Evolutionary conservation across 306 rosid species (phyloP).

Genomic region (Ochetophila trinervis): DNA sequence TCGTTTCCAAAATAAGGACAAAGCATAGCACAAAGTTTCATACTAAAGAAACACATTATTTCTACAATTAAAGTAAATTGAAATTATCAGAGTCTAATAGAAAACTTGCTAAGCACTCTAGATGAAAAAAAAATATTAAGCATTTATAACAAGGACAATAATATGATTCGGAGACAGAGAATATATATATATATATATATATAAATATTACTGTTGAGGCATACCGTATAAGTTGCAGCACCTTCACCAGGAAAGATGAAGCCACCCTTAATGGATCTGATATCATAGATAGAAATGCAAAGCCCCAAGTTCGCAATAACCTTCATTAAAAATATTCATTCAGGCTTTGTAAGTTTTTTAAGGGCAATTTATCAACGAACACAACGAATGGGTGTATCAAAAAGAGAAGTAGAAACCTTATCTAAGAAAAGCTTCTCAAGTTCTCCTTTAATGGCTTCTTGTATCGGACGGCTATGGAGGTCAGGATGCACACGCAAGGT

Average conservation of each 20-base stretch:
- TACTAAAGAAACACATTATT: too few relatives aligned
- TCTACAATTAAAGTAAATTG: too few relatives aligned
- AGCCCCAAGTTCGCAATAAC: constrained; percentile 80
- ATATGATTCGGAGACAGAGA: neutral
- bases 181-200: too few relatives aligned
- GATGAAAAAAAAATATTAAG: neutral
- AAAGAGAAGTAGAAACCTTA: constrained; percentile 38
- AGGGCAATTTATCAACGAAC: neutral
- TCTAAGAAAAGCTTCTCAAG: constrained; percentile 78
- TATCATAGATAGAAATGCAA: constrained; percentile 71
- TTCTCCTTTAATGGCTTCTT: constrained; percentile 62
- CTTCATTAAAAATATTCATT: constrained; percentile 31
- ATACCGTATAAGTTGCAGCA: constrained; percentile 72
- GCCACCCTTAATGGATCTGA: constrained; percentile 63
- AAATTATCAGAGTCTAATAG: too few relatives aligned
- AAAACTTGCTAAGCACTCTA: too few relatives aligned
- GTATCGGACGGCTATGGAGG: constrained; percentile 51
- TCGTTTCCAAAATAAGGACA: too few relatives aligned
- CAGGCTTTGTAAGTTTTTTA: neutral
- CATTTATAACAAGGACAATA: neutral
- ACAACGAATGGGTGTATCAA: neutral
- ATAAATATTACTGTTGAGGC: neutral
- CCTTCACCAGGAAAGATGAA: constrained; percentile 70
- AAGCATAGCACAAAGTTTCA: too few relatives aligned
- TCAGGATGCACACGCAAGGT: constrained; percentile 63